A percentile compares a stretch with the other conserved stretches of the same genome.
phyloP scores from a whole-genome alignment of 2,329 filamentous ascomycete genomes.

The Leptographium lundbergii region DNA sequence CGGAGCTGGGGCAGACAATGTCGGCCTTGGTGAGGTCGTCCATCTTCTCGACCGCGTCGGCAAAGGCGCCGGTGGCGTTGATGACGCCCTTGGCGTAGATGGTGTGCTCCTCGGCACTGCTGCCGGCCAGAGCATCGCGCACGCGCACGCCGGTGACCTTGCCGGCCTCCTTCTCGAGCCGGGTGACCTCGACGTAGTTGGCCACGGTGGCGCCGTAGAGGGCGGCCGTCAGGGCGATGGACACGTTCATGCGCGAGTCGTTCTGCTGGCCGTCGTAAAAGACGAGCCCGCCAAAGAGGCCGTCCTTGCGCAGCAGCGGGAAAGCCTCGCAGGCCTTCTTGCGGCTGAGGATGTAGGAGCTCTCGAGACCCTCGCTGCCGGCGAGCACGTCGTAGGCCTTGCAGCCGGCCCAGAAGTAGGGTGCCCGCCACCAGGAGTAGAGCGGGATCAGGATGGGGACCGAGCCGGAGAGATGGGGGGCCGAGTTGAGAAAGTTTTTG shows the following conservation, averaged over 20 bases:
- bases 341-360: slow-evolving; percentile 68
- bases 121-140: slow-evolving; percentile 47
- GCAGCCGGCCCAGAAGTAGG: slow-evolving; percentile 57
- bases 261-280: slow-evolving; percentile 85
- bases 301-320: slow-evolving; percentile 63
- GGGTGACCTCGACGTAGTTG: slow-evolving; percentile 70
- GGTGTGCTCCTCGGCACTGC: slow-evolving; percentile 44
- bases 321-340: slow-evolving; percentile 67
- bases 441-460: slow-evolving; percentile 74
- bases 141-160: slow-evolving; percentile 56
- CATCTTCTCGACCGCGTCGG: slow-evolving; percentile 68
- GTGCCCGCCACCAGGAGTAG: slow-evolving; percentile 71
- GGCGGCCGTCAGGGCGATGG: slow-evolving; percentile 66
- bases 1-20: slow-evolving; percentile 68
- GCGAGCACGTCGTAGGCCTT: slow-evolving; percentile 74
- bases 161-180: slow-evolving; percentile 59
- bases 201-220: slow-evolving; percentile 69
- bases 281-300: slow-evolving; percentile 63
- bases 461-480: slow-evolving; percentile 68
- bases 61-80: slow-evolving; percentile 75
- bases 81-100: slow-evolving; percentile 69
- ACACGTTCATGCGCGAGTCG: slow-evolving; percentile 78
- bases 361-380: slow-evolving; percentile 71
- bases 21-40: slow-evolving; percentile 58
- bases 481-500: slow-evolving; percentile 71